Conservation (phyloP, 176 grass and related monocot species). For the Pontederia paniculata region DNA sequence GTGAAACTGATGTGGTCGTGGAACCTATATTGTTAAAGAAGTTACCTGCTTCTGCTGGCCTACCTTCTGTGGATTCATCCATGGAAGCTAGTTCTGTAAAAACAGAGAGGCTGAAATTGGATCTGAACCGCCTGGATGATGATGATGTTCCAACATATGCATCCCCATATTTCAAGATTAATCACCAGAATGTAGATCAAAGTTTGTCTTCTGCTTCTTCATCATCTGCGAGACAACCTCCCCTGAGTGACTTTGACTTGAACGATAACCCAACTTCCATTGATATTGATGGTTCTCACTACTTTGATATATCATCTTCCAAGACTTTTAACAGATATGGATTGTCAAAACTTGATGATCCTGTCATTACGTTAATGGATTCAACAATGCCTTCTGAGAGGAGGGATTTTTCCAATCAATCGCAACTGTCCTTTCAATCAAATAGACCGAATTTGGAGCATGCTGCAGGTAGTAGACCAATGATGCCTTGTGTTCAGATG, state of each 20-base stretch:
- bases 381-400: background rate
- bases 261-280: conserved; percentile 8
- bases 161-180: background rate
- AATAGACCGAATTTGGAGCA: background rate
- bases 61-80: conserved; percentile 10
- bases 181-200: conserved; percentile 3
- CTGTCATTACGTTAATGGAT: conserved; percentile 7
- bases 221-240: conserved; percentile 13
- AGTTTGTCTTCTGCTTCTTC: conserved; percentile 15
- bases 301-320: background rate
- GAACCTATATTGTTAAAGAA: background rate
- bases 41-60: conserved; percentile 4
- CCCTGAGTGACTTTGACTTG: conserved; percentile 10
- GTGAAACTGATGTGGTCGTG: conserved; percentile 1
- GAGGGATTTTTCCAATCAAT: background rate
- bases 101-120: conserved; percentile 9
- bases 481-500: background rate
- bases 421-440: background rate
- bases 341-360: background rate
- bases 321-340: background rate
- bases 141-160: conserved; percentile 2
- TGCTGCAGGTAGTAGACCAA: background rate
- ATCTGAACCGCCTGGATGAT: conserved; percentile 13
- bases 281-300: background rate
- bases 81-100: conserved; percentile 3